Evolutionary conservation across 2,329 filamentous ascomycete species (phyloP).

Genomic region (Microdochium paspali): DNA sequence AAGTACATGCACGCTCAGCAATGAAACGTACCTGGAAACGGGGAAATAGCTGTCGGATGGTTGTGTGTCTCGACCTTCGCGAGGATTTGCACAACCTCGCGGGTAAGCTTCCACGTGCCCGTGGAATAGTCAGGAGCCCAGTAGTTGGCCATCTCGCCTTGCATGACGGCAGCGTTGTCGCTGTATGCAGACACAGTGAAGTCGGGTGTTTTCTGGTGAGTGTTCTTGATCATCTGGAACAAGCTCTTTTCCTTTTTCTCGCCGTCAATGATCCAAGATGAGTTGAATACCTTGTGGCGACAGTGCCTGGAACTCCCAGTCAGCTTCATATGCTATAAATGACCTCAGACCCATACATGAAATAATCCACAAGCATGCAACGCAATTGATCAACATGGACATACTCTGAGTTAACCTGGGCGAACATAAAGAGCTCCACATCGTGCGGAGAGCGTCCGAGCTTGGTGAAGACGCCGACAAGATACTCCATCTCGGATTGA

Average conservation of each 20-base stretch:
- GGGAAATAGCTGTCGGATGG: constrained; percentile 91
- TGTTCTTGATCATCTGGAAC: constrained; percentile 95
- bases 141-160: constrained; percentile 61
- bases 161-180: constrained; percentile 91
- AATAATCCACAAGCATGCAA: neutral
- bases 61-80: constrained; percentile 98
- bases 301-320: constrained; percentile 34
- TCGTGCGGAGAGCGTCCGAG: constrained; percentile 60
- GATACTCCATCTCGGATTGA: constrained; percentile 81
- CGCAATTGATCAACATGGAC: constrained; percentile 21
- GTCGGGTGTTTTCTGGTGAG: constrained; percentile 71
- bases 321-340: neutral
- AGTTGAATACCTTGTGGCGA: constrained; percentile 82
- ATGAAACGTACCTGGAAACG: constrained; percentile 39
- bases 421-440: constrained; percentile 98
- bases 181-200: constrained; percentile 94
- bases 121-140: constrained; percentile 86
- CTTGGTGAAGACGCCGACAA: constrained; percentile 73
- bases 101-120: constrained; percentile 78
- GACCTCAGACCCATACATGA: neutral
- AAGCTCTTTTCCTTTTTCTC: constrained; percentile 68
- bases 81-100: constrained; percentile 79
- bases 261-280: constrained; percentile 90
- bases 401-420: constrained; percentile 97
- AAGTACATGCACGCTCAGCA: neutral